Evolutionary conservation across 306 rosid species (phyloP).

Genomic region (Corylus americana): DNA sequence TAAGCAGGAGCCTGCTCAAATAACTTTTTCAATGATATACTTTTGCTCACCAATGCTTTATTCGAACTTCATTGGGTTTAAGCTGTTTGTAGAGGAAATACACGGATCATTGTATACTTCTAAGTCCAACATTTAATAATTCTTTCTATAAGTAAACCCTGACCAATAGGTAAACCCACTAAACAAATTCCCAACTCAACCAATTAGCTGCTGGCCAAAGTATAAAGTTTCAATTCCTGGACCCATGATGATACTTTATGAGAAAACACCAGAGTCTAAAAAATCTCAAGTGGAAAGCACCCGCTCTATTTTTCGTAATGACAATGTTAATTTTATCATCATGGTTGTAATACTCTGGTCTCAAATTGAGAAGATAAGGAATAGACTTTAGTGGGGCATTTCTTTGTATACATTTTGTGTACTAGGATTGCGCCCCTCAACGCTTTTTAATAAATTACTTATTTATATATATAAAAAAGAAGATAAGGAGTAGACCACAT

Average conservation of each 20-base stretch:
- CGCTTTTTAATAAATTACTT: too few species aligned
- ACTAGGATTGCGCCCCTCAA: too few species aligned
- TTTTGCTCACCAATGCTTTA: background rate
- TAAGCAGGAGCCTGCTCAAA: background rate
- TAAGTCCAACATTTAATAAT: background rate
- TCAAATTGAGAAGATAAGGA: too few species aligned
- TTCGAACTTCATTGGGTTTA: background rate
- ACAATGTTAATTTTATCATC: background rate
- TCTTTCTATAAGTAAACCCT: too few species aligned
- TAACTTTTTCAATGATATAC: background rate
- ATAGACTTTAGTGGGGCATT: too few species aligned
- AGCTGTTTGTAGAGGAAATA: background rate
- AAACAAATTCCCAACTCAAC: background rate
- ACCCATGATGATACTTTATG: background rate
- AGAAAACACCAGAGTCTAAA: background rate
- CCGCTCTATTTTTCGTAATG: background rate
- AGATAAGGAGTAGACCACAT: too few species aligned
- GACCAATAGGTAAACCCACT: background rate
- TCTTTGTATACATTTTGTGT: too few species aligned
- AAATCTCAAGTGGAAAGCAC: background rate
- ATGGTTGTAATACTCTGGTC: background rate
- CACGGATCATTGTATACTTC: background rate
- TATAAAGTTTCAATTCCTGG: background rate
- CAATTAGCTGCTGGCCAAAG: background rate
- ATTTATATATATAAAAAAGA: too few species aligned